These are phyloP conservation scores for Syncephalastrum contaminatum DNA, from an alignment of 371 early-diverging fungal species.

Conservation along the genomic window DNA sequence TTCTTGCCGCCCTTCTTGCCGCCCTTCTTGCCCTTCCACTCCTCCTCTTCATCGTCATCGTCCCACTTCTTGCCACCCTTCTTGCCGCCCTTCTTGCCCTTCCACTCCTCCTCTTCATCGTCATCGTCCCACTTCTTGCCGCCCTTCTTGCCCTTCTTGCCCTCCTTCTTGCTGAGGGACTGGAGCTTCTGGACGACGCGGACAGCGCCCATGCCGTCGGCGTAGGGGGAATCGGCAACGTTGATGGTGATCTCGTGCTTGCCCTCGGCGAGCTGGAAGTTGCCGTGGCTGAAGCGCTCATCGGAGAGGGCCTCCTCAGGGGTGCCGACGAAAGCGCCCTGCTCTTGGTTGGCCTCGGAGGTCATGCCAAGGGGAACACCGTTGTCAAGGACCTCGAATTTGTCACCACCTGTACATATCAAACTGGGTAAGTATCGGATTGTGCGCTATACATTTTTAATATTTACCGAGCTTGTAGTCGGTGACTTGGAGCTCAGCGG, in stretches of 20 bases:
- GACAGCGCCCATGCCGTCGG: slow-evolving; percentile 29
- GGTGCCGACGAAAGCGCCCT: slow-evolving; percentile 17
- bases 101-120: slow-evolving; percentile 10
- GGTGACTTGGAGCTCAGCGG: slow-evolving; percentile 31
- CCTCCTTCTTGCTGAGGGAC: slow-evolving; percentile 26
- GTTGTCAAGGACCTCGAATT: slow-evolving; percentile 31
- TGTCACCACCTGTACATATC: slow-evolving; percentile 27
- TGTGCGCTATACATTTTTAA: not conserved
- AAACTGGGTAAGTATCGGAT: not conserved
- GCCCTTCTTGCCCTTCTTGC: slow-evolving; percentile 15
- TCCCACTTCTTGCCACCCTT: slow-evolving; percentile 4
- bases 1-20: not conserved
- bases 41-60: slow-evolving; percentile 7
- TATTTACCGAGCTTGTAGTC: slow-evolving; percentile 30
- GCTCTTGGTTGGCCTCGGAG: slow-evolving; percentile 14
- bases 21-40: slow-evolving; percentile 8
- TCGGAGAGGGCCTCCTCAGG: slow-evolving; percentile 28
- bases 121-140: slow-evolving; percentile 20
- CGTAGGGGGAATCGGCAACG: slow-evolving; percentile 23
- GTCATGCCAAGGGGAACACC: slow-evolving; percentile 25
- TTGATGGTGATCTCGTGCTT: slow-evolving; percentile 33
- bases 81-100: slow-evolving; percentile 7
- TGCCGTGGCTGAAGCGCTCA: slow-evolving; percentile 28
- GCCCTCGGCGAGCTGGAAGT: slow-evolving; percentile 21
- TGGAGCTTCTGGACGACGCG: slow-evolving; percentile 31